Evolutionary conservation across 176 grass and related monocot species (phyloP).

Genomic region (Saccharum spontaneum): DNA sequence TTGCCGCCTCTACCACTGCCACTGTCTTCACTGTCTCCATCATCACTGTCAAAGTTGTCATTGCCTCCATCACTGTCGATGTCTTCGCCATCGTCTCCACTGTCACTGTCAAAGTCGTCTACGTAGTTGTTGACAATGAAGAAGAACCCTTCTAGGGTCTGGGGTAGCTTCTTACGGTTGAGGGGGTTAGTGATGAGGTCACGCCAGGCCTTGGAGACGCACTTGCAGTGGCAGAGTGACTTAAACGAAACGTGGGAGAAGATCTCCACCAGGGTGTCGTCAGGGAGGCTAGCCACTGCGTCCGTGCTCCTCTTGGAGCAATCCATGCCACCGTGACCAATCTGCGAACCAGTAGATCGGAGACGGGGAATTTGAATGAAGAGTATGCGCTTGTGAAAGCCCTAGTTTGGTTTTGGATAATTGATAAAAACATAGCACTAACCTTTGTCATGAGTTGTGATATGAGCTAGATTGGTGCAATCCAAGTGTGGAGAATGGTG

Average conservation of each 20-base stretch:
- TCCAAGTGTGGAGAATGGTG: too few relatives aligned
- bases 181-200: neutral
- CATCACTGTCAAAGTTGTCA: too few relatives aligned
- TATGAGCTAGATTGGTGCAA: too few relatives aligned
- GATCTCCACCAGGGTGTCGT: neutral
- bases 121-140: rapidly evolving
- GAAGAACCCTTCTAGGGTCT: neutral
- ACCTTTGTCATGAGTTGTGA: too few relatives aligned
- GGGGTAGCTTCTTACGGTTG: neutral
- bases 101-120: neutral
- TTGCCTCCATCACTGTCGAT: too few relatives aligned
- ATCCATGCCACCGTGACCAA: neutral
- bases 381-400: neutral
- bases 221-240: neutral
- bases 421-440: too few relatives aligned
- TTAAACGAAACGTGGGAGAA: neutral
- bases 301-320: neutral
- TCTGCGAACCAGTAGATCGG: neutral
- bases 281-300: neutral
- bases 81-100: neutral
- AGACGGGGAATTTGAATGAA: neutral
- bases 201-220: neutral
- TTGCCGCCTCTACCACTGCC: too few relatives aligned
- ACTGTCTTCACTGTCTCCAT: too few relatives aligned
- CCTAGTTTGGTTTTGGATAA: too few relatives aligned